Conservation (phyloP, 2,329 filamentous ascomycete genomes). For the Mollisia scopiformis region DNA sequence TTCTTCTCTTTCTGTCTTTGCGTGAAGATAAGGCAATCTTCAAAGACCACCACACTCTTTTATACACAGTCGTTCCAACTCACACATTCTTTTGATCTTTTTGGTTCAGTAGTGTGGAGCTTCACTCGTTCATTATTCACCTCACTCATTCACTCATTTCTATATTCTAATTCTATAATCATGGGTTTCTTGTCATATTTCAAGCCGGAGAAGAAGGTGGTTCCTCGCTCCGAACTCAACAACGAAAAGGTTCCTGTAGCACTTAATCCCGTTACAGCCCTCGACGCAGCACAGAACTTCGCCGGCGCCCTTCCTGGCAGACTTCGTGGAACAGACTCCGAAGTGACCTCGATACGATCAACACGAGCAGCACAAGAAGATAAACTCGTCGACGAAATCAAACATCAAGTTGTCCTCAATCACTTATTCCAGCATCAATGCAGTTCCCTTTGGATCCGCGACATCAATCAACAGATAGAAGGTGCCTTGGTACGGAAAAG, state of each 20-base stretch:
- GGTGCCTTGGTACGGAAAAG: conserved; percentile 14
- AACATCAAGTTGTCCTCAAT: conserved; percentile 18
- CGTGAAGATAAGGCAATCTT: background rate
- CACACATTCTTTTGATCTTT: conserved; percentile 7
- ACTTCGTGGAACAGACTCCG: conserved; percentile 1
- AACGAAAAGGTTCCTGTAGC: conserved; percentile 10
- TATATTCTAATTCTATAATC: background rate
- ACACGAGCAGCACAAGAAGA: conserved; percentile 13
- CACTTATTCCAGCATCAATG: conserved; percentile 17
- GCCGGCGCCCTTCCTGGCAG: background rate
- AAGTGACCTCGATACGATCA: conserved; percentile 1
- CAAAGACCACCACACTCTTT: background rate
- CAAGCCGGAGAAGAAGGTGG: conserved; percentile 1
- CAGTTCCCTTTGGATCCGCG: conserved; percentile 17
- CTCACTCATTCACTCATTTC: background rate
- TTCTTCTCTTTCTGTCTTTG: background rate
- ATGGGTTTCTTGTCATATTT: conserved; percentile 17
- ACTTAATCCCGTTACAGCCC: background rate
- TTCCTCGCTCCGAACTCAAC: background rate
- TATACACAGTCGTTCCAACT: background rate
- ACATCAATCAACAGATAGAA: conserved; percentile 4
- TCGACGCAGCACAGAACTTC: conserved; percentile 8
- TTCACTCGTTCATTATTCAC: conserved; percentile 3
- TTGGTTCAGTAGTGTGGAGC: conserved; percentile 1
- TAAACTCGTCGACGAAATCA: conserved; percentile 15